Base-by-base conservation (phyloP, 495 filamentous ascomycete genomes). In the Podospora bellae-mahoneyi region DNA sequence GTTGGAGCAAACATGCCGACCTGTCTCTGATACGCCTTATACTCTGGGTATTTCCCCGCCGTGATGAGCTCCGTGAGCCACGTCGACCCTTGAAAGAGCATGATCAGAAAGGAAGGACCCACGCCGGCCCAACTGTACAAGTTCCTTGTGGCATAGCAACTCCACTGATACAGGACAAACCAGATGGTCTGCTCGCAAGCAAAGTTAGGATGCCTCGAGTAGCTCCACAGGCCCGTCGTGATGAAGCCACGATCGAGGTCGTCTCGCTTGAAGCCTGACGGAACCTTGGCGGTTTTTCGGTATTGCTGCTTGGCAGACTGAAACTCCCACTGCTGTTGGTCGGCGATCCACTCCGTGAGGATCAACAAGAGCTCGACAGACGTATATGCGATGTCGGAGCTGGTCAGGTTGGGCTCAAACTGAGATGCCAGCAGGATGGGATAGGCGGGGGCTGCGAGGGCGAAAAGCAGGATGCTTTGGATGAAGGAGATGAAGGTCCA, bases 301-400 rank as follows among this genome's bases (percentile, higher is more conserved):
- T 97, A 97, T 23, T 83, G 67, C 30, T 85, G 81, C 80, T 97
- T 97, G 19, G 94, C 95, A 16, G 75, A 73, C 67, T 98, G 93
- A 84, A 86, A 99, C 66, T 85, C 87, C 96, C 96, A 99, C 78
- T 97, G 94, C 75, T 97, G 92, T 69, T 94, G 88, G 75, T 99
- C 96, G 73, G 93, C 92, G 73, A 96, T 85, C 78, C 82, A 89
- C 71, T 95, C 92, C 62, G 91, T 80, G 10, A 92, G 72, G 5
- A 98, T 83, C 48, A 94, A 86, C 58, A 84, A 84, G 64, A 97
- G 81, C 64, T 93, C 79, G 27, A 83, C 75, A 61, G 88, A 82
- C 15, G 90, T 84, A 80, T 92, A 93, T 28, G 87, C 72, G 44
- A 91, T 70, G 76, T 97, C 96, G 23, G 84, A 77, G 2, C 81